A percentile compares a stretch with the other conserved stretches of the same genome.
These are phyloP conservation scores for Ploettnerulaceae sp. DNA, from an alignment of 2,329 filamentous ascomycete species.

Conservation along the genomic window DNA sequence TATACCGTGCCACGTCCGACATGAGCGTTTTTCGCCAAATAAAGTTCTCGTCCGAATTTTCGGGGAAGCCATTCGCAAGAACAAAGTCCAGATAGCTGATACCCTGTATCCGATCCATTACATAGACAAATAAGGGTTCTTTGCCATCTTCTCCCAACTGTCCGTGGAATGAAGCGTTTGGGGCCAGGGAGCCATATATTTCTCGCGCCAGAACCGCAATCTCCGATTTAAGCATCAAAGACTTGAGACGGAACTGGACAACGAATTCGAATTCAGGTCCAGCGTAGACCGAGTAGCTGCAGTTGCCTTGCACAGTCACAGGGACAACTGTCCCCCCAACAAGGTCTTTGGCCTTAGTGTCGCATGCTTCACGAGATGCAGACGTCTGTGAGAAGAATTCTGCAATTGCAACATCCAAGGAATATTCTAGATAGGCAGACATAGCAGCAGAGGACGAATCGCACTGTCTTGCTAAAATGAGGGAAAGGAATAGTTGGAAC, in stretches of 20 bases:
- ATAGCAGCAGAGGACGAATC: conserved; percentile 16
- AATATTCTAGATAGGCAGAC: conserved; percentile 23
- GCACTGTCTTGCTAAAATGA: conserved; percentile 14
- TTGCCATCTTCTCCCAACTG: too few species aligned
- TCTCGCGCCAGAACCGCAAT: conserved; percentile 28
- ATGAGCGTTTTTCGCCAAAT: conserved; percentile 36
- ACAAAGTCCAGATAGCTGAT: too few species aligned
- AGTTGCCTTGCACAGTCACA: conserved; percentile 36
- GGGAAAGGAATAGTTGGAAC: conserved; percentile 14
- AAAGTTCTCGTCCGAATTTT: conserved; percentile 35
- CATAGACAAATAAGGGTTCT: too few species aligned
- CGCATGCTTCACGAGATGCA: conserved; percentile 19
- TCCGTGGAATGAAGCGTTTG: too few species aligned
- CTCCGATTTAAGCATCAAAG: conserved; percentile 34
- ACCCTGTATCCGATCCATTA: too few species aligned
- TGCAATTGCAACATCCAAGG: conserved; percentile 26
- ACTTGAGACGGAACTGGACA: conserved; percentile 38
- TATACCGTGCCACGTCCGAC: conserved; percentile 28
- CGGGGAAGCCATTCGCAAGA: too few species aligned
- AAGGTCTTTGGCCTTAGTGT: conserved; percentile 30
- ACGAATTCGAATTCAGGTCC: conserved; percentile 34
- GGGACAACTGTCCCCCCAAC: conserved; percentile 32
- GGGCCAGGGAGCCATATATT: conserved; percentile 36
- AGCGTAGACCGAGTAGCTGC: conserved; percentile 40
- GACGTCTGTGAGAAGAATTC: conserved; percentile 31